Percentiles rank a stretch among this genome's conserved stretches.
Conservation (phyloP, 2,329 filamentous ascomycete species). For the Mariannaea sp. region DNA sequence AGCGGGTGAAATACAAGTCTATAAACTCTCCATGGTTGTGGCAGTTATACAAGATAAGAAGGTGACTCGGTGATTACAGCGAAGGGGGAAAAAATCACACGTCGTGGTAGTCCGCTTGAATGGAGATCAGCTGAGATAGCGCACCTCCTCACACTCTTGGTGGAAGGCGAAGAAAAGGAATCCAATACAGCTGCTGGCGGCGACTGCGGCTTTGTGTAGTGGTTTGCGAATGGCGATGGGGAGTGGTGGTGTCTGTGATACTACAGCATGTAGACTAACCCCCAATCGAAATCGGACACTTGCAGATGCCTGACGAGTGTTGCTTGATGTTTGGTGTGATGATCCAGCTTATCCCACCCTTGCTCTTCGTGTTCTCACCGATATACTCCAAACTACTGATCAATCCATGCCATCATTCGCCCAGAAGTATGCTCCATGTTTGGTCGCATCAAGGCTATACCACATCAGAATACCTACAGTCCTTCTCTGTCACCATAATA, state of each 20-base stretch:
- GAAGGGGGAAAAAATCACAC: constrained; percentile 14
- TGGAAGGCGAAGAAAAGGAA: neutral
- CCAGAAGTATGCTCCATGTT: neutral
- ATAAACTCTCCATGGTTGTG: neutral
- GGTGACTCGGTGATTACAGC: constrained; percentile 9
- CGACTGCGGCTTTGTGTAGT: constrained; percentile 2
- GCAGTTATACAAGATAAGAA: constrained; percentile 14
- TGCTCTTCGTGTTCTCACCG: neutral
- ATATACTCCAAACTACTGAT: constrained; percentile 1
- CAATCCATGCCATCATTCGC: neutral
- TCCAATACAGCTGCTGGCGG: constrained; percentile 12
- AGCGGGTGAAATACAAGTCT: neutral
- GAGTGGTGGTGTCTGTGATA: constrained; percentile 14
- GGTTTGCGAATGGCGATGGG: neutral
- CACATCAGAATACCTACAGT: constrained; percentile 11
- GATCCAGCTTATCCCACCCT: constrained; percentile 5
- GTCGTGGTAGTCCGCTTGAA: constrained; percentile 14
- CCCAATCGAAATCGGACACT: neutral
- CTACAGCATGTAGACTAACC: constrained; percentile 16
- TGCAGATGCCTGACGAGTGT: neutral
- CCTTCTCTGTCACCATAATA: neutral
- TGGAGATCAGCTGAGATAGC: constrained; percentile 16
- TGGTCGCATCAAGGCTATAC: constrained; percentile 2
- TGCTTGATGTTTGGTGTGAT: neutral
- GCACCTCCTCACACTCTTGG: neutral